Conservation (phyloP, 768 basidiomycete genomes). For the Mycena belliarum region DNA sequence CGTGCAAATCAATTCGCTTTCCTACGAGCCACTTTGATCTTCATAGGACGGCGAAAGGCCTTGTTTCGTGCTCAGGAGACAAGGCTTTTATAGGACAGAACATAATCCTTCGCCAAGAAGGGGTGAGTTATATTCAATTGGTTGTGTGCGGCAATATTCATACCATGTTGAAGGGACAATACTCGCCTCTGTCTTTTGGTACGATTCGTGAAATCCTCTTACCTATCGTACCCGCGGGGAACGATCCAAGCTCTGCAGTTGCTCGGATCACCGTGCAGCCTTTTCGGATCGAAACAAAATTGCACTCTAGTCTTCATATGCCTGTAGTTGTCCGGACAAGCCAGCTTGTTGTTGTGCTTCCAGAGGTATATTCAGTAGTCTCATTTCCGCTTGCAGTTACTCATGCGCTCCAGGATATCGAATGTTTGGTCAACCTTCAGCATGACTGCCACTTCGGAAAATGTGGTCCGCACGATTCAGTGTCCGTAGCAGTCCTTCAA, state of each 20-base stretch:
- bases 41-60: neutral
- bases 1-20: neutral
- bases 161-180: neutral
- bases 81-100: neutral
- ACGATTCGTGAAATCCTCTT: conserved; percentile 6
- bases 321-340: neutral
- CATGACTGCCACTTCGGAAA: conserved; percentile 16
- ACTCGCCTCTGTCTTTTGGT: conserved; percentile 5
- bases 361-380: too few relatives aligned
- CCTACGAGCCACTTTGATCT: neutral
- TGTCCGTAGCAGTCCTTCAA: neutral
- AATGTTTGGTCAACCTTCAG: conserved; percentile 21
- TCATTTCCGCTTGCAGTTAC: neutral
- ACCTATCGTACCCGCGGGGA: neutral
- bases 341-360: neutral
- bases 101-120: neutral
- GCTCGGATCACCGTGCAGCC: neutral
- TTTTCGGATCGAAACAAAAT: neutral
- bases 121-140: neutral
- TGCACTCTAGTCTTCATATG: neutral
- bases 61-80: neutral
- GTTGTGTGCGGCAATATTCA: neutral
- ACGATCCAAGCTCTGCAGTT: neutral
- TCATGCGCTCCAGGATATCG: conserved; percentile 13
- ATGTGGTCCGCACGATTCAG: neutral